Conservation (phyloP, 2,329 filamentous ascomycete species). For the Teratosphaeria zuluensis region DNA sequence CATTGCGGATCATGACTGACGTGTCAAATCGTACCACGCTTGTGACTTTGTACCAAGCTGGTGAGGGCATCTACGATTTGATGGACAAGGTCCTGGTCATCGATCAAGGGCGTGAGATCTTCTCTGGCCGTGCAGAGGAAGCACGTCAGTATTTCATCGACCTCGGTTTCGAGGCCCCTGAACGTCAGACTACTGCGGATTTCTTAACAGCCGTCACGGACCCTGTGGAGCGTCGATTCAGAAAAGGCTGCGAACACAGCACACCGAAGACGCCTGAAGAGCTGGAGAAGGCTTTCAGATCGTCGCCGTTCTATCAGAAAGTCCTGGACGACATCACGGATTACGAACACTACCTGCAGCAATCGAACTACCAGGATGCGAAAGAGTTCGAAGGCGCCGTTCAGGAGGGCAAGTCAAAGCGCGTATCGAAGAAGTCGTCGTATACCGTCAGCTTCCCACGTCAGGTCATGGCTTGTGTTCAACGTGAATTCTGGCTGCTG, state of each 20-base stretch:
- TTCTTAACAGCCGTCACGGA: conserved; percentile 71
- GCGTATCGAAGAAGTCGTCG: conserved; percentile 55
- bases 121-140: conserved; percentile 51
- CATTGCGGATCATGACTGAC: conserved; percentile 70
- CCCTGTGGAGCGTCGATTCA: conserved; percentile 59
- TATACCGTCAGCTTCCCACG: conserved; percentile 67
- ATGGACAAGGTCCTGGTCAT: conserved; percentile 79
- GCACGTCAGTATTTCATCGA: conserved; percentile 58
- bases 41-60: conserved; percentile 63
- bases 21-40: conserved; percentile 61
- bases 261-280: conserved; percentile 62
- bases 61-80: conserved; percentile 58
- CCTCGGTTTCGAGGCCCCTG: conserved; percentile 52
- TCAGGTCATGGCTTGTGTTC: conserved; percentile 60
- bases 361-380: conserved; percentile 51
- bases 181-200: conserved; percentile 62
- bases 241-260: conserved; percentile 53
- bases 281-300: conserved; percentile 56
- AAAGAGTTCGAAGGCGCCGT: conserved; percentile 54
- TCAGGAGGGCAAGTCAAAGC: conserved; percentile 55
- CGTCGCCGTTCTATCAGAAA: conserved; percentile 51
- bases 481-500: conserved; percentile 70
- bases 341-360: conserved; percentile 49
- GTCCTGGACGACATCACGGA: conserved; percentile 52
- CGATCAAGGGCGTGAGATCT: conserved; percentile 60